Conservation (phyloP, 805 yeast species). For the Ogataea trehalophila region DNA sequence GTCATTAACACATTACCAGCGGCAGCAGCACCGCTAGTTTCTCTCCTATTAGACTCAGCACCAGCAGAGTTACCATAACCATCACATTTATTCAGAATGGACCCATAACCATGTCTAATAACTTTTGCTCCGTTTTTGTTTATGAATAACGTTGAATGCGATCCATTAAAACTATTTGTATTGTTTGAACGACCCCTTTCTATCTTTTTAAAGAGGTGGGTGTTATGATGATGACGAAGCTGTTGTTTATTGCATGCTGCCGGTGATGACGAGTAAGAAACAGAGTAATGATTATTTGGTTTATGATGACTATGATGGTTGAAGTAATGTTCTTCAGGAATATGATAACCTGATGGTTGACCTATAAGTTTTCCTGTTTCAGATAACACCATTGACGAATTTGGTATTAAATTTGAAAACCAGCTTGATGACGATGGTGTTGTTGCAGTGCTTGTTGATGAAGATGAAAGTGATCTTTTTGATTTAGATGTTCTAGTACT, state of each 20-base stretch:
- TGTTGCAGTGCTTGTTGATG: slow-evolving; percentile 1
- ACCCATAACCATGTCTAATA: slow-evolving; percentile 40
- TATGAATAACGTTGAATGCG: slow-evolving; percentile 37
- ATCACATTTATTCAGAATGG: slow-evolving; percentile 24
- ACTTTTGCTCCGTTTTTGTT: slow-evolving; percentile 38
- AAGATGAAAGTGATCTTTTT: neutral
- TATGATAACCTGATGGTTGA: slow-evolving; percentile 17
- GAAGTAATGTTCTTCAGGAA: slow-evolving; percentile 3
- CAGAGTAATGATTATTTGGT: neutral
- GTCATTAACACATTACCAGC: slow-evolving; percentile 32
- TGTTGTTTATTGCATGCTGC: neutral
- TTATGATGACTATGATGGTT: neutral
- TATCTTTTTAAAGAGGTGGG: neutral
- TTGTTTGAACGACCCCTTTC: neutral
- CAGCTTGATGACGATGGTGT: slow-evolving; percentile 11
- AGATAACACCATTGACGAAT: slow-evolving; percentile 26
- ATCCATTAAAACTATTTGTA: slow-evolving; percentile 25
- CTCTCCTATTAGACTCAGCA: too few relatives aligned
- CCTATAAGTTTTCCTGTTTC: slow-evolving; percentile 29
- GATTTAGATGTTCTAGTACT: neutral
- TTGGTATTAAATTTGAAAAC: slow-evolving; percentile 28
- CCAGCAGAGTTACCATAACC: too few relatives aligned
- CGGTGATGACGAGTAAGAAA: neutral
- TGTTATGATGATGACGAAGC: too few relatives aligned
- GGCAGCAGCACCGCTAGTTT: too few relatives aligned